Conservation (phyloP, 768 basidiomycete genomes). For the Filobasidium floriforme region DNA sequence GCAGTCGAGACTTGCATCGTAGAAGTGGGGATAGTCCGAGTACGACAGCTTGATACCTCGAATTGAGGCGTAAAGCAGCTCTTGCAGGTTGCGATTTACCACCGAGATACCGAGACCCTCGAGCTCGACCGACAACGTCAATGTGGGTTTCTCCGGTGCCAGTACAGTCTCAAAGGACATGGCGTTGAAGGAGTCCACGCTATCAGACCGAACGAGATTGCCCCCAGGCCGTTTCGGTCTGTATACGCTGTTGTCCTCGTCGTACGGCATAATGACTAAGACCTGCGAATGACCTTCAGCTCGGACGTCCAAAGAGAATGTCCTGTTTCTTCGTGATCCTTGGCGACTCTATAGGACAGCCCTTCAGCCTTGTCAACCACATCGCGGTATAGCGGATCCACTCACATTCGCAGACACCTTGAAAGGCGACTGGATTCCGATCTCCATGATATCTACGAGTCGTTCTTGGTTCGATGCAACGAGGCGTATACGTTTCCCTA, state of each 20-base stretch:
- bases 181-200: constrained; percentile 57
- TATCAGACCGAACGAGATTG: constrained; percentile 53
- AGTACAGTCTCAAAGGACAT: constrained; percentile 76
- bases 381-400: background rate
- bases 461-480: constrained; percentile 57
- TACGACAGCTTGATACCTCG: constrained; percentile 77
- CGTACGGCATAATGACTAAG: constrained; percentile 77
- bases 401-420: constrained; percentile 51
- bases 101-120: constrained; percentile 88
- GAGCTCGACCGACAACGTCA: constrained; percentile 66
- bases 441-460: constrained; percentile 84
- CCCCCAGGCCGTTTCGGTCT: constrained; percentile 58
- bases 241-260: constrained; percentile 75
- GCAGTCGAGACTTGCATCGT: constrained; percentile 69
- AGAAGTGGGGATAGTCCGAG: constrained; percentile 65
- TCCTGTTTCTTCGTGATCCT: constrained; percentile 51
- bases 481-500: constrained; percentile 69
- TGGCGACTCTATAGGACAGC: constrained; percentile 20
- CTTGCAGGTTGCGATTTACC: constrained; percentile 74
- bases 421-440: constrained; percentile 83
- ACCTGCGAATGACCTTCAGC: constrained; percentile 80
- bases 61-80: constrained; percentile 80
- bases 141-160: constrained; percentile 59
- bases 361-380: background rate
- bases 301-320: constrained; percentile 81